Conservation (phyloP, 176 grass and related monocot species). For the Triticum dicoccoides region DNA sequence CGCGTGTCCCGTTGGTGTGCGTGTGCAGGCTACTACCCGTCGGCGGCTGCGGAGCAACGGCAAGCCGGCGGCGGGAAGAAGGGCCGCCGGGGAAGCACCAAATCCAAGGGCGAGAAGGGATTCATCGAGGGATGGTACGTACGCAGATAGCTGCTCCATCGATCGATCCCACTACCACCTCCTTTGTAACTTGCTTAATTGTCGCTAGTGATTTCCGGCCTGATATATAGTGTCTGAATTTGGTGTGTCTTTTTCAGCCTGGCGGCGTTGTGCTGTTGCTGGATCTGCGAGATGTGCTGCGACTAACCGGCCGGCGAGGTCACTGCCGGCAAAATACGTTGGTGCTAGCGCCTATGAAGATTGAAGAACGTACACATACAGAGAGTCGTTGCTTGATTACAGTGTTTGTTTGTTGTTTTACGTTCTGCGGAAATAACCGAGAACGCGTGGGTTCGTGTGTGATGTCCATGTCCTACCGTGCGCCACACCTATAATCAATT, state of each 20-base stretch:
- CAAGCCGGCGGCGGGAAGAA: constrained; percentile 31
- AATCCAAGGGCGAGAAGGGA: constrained; percentile 59
- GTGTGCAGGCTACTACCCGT: constrained; percentile 58
- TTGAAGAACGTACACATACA: not conserved
- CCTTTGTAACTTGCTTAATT: too few relatives aligned
- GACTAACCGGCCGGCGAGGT: constrained; percentile 15
- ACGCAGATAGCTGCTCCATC: not conserved
- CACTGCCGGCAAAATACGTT: too few relatives aligned
- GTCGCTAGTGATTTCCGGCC: too few relatives aligned
- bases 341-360: not conserved
- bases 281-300: constrained; percentile 90
- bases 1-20: not conserved
- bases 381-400: not conserved
- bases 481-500: too few relatives aligned
- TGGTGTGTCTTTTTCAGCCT: constrained; percentile 37
- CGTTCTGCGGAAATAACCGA: too few relatives aligned
- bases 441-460: too few relatives aligned
- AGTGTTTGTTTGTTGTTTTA: not conserved
- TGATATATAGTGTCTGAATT: not conserved
- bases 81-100: constrained; percentile 25
- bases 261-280: constrained; percentile 85
- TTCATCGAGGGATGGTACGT: constrained; percentile 76
- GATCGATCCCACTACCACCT: not conserved
- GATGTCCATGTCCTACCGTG: too few relatives aligned
- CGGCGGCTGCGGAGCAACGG: constrained; percentile 31